These are phyloP conservation scores for Schizonepeta tenuifolia DNA, from an alignment of 257 asterid genomes.

Conservation along the genomic window DNA sequence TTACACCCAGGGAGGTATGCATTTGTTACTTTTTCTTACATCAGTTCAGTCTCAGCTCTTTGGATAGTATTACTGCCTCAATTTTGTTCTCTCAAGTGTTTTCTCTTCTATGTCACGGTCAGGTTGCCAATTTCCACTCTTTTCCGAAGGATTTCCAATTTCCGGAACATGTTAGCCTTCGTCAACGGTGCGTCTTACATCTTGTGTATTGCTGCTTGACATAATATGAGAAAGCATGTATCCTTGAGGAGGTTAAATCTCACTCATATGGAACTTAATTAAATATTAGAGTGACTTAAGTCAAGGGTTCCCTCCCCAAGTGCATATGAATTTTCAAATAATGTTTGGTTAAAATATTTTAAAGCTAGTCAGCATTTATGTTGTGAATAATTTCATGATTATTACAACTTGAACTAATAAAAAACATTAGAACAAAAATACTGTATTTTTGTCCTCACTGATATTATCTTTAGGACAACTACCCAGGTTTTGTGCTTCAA, in stretches of 20 bases:
- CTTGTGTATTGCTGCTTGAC: constrained; percentile 6
- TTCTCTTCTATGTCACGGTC: constrained; percentile 20
- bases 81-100: constrained; percentile 12
- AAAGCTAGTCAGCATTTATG: background rate
- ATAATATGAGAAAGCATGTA: constrained; percentile 21
- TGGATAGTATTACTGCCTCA: background rate
- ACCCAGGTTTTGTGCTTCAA: background rate
- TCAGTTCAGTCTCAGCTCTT: constrained; percentile 13
- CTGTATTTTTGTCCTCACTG: background rate
- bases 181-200: constrained; percentile 67
- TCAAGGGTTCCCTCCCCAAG: constrained; percentile 3
- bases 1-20: constrained; percentile 92
- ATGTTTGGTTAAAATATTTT: background rate
- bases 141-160: constrained; percentile 78
- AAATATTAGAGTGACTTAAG: background rate
- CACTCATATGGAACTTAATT: background rate
- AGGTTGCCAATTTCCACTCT: constrained; percentile 94
- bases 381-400: background rate
- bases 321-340: background rate
- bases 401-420: background rate
- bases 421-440: background rate
- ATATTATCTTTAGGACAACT: background rate
- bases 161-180: constrained; percentile 76
- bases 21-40: constrained; percentile 28
- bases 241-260: constrained; percentile 6